These are phyloP conservation scores for Neurospora sp. DNA, from an alignment of 495 filamentous ascomycete genomes.

Conservation along the genomic window DNA sequence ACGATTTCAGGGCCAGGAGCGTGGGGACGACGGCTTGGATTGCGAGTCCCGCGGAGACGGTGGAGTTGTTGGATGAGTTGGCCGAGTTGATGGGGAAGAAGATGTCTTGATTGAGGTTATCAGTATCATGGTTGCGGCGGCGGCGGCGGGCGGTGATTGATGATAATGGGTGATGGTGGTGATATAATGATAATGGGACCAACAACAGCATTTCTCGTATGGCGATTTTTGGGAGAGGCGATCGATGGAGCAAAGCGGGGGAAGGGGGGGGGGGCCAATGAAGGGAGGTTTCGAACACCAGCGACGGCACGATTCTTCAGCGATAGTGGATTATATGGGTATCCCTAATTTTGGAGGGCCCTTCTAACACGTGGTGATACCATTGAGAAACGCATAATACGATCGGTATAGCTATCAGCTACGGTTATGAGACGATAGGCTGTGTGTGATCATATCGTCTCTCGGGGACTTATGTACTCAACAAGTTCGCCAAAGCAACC, in stretches of 20 bases:
- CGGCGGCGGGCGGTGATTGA: not conserved
- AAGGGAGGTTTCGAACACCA: not conserved
- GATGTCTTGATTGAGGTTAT: slow-evolving; percentile 13
- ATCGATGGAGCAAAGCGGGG: not conserved
- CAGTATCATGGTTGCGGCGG: not conserved
- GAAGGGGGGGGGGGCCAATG: no score
- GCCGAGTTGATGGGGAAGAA: slow-evolving; percentile 44
- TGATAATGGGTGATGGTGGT: not conserved
- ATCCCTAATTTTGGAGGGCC: not conserved
- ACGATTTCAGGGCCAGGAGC: slow-evolving; percentile 81
- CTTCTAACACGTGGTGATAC: not conserved
- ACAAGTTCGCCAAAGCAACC: not conserved
- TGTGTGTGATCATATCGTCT: not conserved
- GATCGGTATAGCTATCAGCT: not conserved
- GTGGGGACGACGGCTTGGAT: slow-evolving; percentile 77
- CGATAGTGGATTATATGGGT: not conserved
- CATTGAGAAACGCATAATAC: not conserved
- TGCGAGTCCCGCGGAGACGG: slow-evolving; percentile 81
- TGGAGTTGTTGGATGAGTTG: slow-evolving; percentile 78
- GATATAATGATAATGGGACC: not conserved
- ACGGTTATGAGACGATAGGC: not conserved
- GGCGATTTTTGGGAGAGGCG: not conserved
- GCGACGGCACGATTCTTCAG: not conserved
- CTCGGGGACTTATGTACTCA: no score
- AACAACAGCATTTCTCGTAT: not conserved